Evolutionary conservation across 495 filamentous ascomycete genomes (phyloP), one percentile per base, ranked within the genome.

Genomic region (Terfezia boudieri): DNA sequence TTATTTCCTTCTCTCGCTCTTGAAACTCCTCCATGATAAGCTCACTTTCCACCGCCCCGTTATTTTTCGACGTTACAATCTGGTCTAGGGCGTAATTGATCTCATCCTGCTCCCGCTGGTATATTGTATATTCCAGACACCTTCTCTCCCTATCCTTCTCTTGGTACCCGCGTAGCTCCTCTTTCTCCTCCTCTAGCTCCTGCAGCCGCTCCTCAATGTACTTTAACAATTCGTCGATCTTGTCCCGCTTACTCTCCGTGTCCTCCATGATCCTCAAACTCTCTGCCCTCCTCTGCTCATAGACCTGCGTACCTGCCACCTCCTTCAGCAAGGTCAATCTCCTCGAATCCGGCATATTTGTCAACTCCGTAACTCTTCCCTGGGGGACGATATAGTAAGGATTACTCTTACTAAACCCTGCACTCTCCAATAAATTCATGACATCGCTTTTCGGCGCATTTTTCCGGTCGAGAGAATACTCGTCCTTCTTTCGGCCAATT

Each of bases 311-410:
- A 49, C 90, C 90, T 2, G 90, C 92, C 20, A 99, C 92, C 61
- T 99, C 89, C 67, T 99, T 99, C 53, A 99, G 70, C 32, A 99
- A 70, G 52, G 81, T 85, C 57, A 99, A 66, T 53, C 90, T 75
- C 61, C 94, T 88, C 1, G 77, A 75, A 63, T 99, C 90, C 66
- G 94, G 93, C 92, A 95, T 96, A 63, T 95, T 99, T 20, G 90
- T 99, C 60, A 99, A 74, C 22, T 84, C 81, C 0, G 92, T 95
- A 52, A 99, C 87, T 57, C 92, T 83, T 36, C 90, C 90, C 64
- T 99, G 90, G 2, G 92, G 90, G 1, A 99, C 90, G 59, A 99
- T 99, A 65, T 96, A 99, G 71, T 95, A 99, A 20, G 90, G 90
- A 67, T 99, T 99, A 55, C 88, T 93, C 56, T 85, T 82, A 52